These are phyloP conservation scores for Diaporthe sp. DNA, from an alignment of 2,329 filamentous ascomycete genomes.

Conservation along the genomic window DNA sequence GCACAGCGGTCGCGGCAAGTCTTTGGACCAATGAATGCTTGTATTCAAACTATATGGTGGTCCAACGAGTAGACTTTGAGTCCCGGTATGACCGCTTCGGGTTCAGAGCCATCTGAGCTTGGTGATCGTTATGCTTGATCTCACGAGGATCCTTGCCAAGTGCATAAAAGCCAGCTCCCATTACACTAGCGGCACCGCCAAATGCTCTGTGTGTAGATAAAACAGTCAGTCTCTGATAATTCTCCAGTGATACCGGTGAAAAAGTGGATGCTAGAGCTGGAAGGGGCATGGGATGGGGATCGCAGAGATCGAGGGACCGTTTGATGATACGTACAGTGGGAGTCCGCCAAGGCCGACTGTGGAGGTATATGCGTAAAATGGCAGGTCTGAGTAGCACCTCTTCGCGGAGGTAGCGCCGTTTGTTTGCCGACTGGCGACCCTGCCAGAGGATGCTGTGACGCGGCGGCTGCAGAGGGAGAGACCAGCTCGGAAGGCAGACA, in stretches of 20 bases:
- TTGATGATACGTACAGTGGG: slow-evolving; percentile 13
- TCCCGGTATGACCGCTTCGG: slow-evolving; percentile 34
- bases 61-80: slow-evolving; percentile 35
- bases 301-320: background rate
- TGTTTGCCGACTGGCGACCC: background rate
- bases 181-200: slow-evolving; percentile 31
- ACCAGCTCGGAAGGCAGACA: slow-evolving; percentile 34
- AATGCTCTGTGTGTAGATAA: background rate
- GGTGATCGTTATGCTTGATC: slow-evolving; percentile 32
- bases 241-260: background rate
- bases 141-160: slow-evolving; percentile 28
- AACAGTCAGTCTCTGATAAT: background rate
- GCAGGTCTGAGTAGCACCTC: slow-evolving; percentile 29
- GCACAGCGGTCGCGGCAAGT: background rate
- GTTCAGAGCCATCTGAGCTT: slow-evolving; percentile 29
- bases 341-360: slow-evolving; percentile 17
- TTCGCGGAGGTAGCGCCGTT: slow-evolving; percentile 10
- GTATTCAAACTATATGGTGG: slow-evolving; percentile 24
- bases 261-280: background rate
- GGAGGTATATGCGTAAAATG: slow-evolving; percentile 25
- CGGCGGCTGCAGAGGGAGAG: slow-evolving; percentile 24
- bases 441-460: slow-evolving; percentile 24
- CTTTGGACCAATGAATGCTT: slow-evolving; percentile 2
- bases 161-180: slow-evolving; percentile 30
- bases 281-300: background rate